Evolutionary conservation across 106 monocot species (phyloP).

Genomic region (Acanthochlamys bracteata): DNA sequence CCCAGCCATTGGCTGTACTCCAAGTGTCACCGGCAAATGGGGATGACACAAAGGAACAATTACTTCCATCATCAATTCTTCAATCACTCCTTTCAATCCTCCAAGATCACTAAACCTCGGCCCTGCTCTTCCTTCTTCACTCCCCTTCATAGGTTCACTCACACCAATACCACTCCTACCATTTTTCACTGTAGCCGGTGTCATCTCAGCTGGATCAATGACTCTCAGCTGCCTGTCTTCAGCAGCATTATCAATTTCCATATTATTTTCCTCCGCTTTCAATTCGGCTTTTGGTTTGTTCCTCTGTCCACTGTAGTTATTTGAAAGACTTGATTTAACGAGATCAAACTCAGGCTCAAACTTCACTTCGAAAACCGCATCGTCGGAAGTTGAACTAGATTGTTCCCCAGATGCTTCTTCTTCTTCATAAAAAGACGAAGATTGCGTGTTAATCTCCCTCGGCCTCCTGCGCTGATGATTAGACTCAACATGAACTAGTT

Average conservation of each 20-base stretch:
- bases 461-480: constrained; percentile 16
- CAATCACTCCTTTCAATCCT: constrained; percentile 56
- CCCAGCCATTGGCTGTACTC: constrained; percentile 67
- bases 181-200: not conserved
- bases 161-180: not conserved
- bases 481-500: constrained; percentile 20
- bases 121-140: constrained; percentile 5
- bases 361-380: constrained; percentile 37
- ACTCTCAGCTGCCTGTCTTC: constrained; percentile 18
- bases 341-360: constrained; percentile 52
- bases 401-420: not conserved
- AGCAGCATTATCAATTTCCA: constrained; percentile 48
- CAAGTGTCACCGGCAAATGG: constrained; percentile 45
- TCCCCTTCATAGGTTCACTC: constrained; percentile 7
- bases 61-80: constrained; percentile 78
- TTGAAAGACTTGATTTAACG: constrained; percentile 56
- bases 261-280: constrained; percentile 19
- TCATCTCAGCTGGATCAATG: not conserved
- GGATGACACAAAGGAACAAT: constrained; percentile 77
- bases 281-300: not conserved
- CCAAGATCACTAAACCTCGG: constrained; percentile 82
- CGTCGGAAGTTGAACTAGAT: constrained; percentile 19
- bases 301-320: constrained; percentile 28
- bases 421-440: not conserved
- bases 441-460: not conserved